These are phyloP conservation scores for Zygosaccharomyces sapae DNA, from an alignment of 1,139 yeast species.

Conservation along the genomic window DNA sequence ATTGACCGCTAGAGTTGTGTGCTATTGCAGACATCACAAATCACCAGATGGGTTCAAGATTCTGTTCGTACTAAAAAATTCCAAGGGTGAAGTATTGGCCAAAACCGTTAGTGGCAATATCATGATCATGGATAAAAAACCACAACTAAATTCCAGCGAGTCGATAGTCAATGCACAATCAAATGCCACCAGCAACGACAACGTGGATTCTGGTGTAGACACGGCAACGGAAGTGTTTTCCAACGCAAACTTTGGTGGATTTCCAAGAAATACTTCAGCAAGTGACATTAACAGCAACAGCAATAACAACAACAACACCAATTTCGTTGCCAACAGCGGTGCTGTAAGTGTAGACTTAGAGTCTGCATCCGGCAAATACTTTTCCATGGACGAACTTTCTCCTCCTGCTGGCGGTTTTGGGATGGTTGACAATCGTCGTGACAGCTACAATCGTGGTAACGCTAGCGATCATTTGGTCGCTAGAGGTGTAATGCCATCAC, in stretches of 20 bases:
- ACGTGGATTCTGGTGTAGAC: slow-evolving; percentile 21
- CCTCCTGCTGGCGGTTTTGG: slow-evolving; percentile 5
- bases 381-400: slow-evolving; percentile 11
- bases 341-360: not conserved
- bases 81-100: slow-evolving; percentile 60
- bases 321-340: not conserved
- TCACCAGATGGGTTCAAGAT: slow-evolving; percentile 76
- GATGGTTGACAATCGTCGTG: slow-evolving; percentile 6
- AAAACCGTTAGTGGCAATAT: slow-evolving; percentile 68
- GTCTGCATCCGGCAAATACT: slow-evolving; percentile 12
- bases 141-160: slow-evolving; percentile 18
- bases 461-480: slow-evolving; percentile 42
- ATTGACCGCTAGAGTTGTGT: slow-evolving; percentile 80
- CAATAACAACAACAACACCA: too few species aligned
- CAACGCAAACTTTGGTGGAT: slow-evolving; percentile 17
- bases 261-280: slow-evolving; percentile 15
- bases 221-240: slow-evolving; percentile 21
- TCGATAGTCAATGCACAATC: slow-evolving; percentile 13
- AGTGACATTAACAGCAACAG: slow-evolving; percentile 12
- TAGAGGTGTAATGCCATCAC: slow-evolving; percentile 42
- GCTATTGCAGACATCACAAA: slow-evolving; percentile 93
- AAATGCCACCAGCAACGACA: slow-evolving; percentile 9
- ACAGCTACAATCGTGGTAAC: slow-evolving; percentile 45
- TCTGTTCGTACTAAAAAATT: slow-evolving; percentile 64
- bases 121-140: slow-evolving; percentile 88